Conservation (phyloP, 768 basidiomycete genomes). For the Hortiboletus campestris region DNA sequence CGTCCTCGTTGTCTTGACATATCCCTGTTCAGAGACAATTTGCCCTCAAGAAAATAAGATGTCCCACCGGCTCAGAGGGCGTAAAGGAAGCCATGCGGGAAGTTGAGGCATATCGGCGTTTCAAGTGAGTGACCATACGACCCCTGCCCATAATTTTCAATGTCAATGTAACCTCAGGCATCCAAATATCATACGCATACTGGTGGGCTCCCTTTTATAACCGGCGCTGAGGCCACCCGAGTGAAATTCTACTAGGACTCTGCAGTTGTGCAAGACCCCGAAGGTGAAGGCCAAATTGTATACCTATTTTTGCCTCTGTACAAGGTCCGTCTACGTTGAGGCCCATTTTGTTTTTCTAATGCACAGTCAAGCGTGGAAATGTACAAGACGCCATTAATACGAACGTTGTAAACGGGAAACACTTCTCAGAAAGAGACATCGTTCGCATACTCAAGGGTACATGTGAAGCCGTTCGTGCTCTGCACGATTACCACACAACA, state of each 20-base stretch:
- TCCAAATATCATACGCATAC: slow-evolving; percentile 93
- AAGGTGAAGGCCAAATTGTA: slow-evolving; percentile 91
- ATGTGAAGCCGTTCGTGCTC: slow-evolving; percentile 89
- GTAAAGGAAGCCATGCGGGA: slow-evolving; percentile 89
- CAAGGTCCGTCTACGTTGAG: slow-evolving; percentile 50
- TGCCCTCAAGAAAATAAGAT: slow-evolving; percentile 95
- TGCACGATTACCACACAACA: slow-evolving; percentile 82
- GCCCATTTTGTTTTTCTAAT: background rate
- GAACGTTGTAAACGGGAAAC: slow-evolving; percentile 76
- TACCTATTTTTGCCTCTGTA: slow-evolving; percentile 95
- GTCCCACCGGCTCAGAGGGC: slow-evolving; percentile 83
- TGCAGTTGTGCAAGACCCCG: slow-evolving; percentile 90
- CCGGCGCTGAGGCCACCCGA: background rate
- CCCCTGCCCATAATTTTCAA: background rate
- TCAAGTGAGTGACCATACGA: slow-evolving; percentile 59
- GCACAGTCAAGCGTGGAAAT: slow-evolving; percentile 70
- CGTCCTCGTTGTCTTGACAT: background rate
- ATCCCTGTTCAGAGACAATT: slow-evolving; percentile 66
- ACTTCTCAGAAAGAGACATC: slow-evolving; percentile 87
- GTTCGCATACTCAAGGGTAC: slow-evolving; percentile 90
- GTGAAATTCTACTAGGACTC: slow-evolving; percentile 60
- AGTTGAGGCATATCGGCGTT: slow-evolving; percentile 91
- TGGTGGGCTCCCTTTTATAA: slow-evolving; percentile 44
- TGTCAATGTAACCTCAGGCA: slow-evolving; percentile 50
- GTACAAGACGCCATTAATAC: slow-evolving; percentile 93